Base-by-base conservation (phyloP, 352 stramenopile genomes). In the Pythium vanterpoolii region DNA sequence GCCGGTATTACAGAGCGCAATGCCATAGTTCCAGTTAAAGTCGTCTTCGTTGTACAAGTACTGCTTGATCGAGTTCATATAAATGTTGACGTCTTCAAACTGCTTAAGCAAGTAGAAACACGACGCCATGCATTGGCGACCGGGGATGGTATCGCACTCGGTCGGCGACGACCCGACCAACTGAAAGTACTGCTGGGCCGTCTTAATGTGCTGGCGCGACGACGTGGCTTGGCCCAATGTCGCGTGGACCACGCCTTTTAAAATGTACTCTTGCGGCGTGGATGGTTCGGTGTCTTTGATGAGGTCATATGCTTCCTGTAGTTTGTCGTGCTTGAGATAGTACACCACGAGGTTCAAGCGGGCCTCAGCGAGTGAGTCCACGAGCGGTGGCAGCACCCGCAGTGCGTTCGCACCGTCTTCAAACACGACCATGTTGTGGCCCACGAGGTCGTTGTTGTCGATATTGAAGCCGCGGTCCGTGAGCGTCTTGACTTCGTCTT, bases 1-100 rank as follows among this genome's bases (percentile, higher is more conserved):
- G 4, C 92, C 91, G 16, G 77, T 97, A 56, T 96, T 90, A 48
- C 93, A 97, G 1, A 98, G 78, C 23, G 91, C 75, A 49, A 98
- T 77, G 18, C 95, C 96, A 68, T 97, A 97, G 77, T 99, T 99
- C 92, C 93, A 99, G 72, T 99, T 98, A 77, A 99, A 99, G 52
- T 96, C 89, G 74, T 98, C 95, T 73, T 98, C 93, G 65, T 97
- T 97, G 86, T 98, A 98, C 53, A 98, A 80, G 72, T 95, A 94
- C 53, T 95, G 82, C 73, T 98, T 98, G 76, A 98, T 95, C 31
- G 85, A 97, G 68, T 98, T 98, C 42, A 98, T 79, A 74, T 98
- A 98, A 47, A 98, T 98, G 73, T 98, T 98, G 66, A 98, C 94
- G 61, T 98, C 93, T 52, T 98, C 93, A 58, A 98, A 99, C 63